These are phyloP conservation scores for Ascochyta fabae DNA, from an alignment of 2,329 filamentous ascomycete genomes.

Conservation along the genomic window DNA sequence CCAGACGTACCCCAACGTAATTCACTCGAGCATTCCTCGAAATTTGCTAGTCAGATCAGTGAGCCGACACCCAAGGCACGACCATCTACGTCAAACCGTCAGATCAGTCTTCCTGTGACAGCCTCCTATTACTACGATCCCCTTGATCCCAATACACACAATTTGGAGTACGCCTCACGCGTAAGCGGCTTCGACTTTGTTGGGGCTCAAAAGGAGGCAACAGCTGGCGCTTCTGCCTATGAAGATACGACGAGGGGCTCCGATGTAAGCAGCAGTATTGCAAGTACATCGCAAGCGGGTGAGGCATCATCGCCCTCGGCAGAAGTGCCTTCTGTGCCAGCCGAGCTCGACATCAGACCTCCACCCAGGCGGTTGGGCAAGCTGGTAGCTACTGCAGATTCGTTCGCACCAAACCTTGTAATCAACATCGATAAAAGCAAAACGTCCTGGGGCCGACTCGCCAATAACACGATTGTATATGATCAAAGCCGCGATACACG, in stretches of 20 bases:
- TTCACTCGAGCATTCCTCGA: conserved; percentile 35
- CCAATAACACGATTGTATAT: conserved; percentile 72
- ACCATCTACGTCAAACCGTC: conserved; percentile 48
- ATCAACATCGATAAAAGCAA: conserved; percentile 68
- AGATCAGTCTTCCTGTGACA: conserved; percentile 53
- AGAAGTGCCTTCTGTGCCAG: conserved; percentile 30
- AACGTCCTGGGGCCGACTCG: conserved; percentile 78
- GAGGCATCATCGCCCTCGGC: conserved; percentile 25
- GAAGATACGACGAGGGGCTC: conserved; percentile 41
- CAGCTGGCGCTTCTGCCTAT: conserved; percentile 29
- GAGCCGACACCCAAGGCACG: conserved; percentile 49
- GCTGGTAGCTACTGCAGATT: conserved; percentile 70
- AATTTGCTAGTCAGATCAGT: conserved; percentile 40
- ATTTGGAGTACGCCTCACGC: conserved; percentile 53
- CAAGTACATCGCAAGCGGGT: conserved; percentile 21
- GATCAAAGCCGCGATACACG: conserved; percentile 67
- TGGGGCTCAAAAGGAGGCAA: conserved; percentile 25
- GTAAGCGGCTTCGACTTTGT: conserved; percentile 55
- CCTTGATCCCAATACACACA: conserved; percentile 53
- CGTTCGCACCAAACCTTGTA: conserved; percentile 69
- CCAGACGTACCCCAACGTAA: conserved; percentile 45
- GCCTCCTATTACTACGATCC: conserved; percentile 55
- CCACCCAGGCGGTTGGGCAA: conserved; percentile 63
- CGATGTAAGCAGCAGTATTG: conserved; percentile 25
- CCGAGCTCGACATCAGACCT: conserved; percentile 44